A percentile compares a stretch with the other conserved stretches of the same genome.
These are phyloP conservation scores for Aureobasidium sp. DNA, from an alignment of 2,329 filamentous ascomycete species.

Conservation along the genomic window DNA sequence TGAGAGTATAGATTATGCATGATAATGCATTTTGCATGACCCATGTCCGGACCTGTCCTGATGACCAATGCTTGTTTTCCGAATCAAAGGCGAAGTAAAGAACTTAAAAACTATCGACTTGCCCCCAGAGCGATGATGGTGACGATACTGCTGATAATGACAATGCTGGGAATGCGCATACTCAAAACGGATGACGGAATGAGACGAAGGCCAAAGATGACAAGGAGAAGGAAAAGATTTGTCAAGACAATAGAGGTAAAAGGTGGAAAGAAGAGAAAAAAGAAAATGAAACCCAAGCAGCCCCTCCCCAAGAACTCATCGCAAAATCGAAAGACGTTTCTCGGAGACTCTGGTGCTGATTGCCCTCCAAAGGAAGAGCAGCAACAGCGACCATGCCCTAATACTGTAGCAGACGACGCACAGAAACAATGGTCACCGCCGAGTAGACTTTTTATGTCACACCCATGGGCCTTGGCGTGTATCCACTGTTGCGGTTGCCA, in stretches of 20 bases:
- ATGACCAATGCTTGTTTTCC: constrained; percentile 2
- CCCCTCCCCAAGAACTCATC: background rate
- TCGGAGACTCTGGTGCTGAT: background rate
- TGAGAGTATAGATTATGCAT: background rate
- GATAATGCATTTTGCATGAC: background rate
- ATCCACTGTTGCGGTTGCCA: constrained; percentile 22
- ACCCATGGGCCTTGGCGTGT: constrained; percentile 24
- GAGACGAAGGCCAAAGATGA: constrained; percentile 1
- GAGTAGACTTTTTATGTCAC: constrained; percentile 13
- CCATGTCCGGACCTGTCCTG: background rate
- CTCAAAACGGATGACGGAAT: constrained; percentile 3
- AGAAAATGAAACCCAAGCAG: background rate
- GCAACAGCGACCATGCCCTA: background rate
- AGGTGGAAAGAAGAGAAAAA: background rate
- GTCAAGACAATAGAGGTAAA: constrained; percentile 6
- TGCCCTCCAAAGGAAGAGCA: too few species aligned
- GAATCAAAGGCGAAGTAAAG: background rate
- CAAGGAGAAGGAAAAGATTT: background rate
- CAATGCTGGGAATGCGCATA: constrained; percentile 1
- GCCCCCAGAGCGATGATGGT: background rate
- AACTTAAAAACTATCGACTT: constrained; percentile 4
- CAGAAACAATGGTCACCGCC: background rate
- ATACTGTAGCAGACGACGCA: background rate
- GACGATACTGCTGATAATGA: background rate
- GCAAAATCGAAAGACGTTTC: background rate